Evolutionary conservation across 495 filamentous ascomycete species (phyloP).

Genomic region (Geoglossum glabrum): DNA sequence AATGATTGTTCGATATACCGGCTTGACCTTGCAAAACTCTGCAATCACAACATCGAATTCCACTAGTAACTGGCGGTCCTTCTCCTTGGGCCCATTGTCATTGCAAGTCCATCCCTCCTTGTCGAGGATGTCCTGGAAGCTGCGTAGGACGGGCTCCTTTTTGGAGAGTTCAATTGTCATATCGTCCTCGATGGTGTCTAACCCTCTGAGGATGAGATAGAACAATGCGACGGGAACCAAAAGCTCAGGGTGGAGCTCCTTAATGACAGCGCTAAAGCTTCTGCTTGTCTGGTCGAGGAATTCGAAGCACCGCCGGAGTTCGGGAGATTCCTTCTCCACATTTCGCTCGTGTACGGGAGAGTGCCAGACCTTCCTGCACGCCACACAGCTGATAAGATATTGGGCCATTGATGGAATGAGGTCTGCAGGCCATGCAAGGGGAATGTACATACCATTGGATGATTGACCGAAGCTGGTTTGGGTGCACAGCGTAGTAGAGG

Average conservation of each 20-base stretch:
- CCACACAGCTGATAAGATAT: constrained; percentile 5
- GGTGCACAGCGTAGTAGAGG: constrained; percentile 61
- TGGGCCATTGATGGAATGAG: not conserved
- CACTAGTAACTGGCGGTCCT: constrained; percentile 78
- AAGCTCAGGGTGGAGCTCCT: constrained; percentile 85
- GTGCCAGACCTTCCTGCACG: constrained; percentile 81
- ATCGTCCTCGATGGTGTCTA: constrained; percentile 97
- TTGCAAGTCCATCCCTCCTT: constrained; percentile 78
- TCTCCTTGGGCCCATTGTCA: constrained; percentile 76
- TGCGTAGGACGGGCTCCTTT: constrained; percentile 73
- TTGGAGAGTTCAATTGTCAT: constrained; percentile 65
- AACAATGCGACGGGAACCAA: constrained; percentile 81
- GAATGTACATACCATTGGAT: constrained; percentile 61
- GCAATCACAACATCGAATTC: constrained; percentile 71
- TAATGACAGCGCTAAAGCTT: constrained; percentile 83
- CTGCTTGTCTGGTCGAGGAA: constrained; percentile 77
- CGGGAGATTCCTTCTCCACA: constrained; percentile 46
- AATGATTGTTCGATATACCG: constrained; percentile 65
- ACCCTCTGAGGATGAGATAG: constrained; percentile 73
- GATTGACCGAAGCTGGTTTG: constrained; percentile 59
- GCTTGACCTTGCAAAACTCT: constrained; percentile 81
- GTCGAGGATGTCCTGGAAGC: constrained; percentile 58
- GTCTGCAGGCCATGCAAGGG: not conserved
- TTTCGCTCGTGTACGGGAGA: constrained; percentile 76
- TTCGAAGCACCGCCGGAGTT: constrained; percentile 61